Evolutionary conservation across 148 eudicot species (phyloP).

Genomic region (Polygonum maritimum): DNA sequence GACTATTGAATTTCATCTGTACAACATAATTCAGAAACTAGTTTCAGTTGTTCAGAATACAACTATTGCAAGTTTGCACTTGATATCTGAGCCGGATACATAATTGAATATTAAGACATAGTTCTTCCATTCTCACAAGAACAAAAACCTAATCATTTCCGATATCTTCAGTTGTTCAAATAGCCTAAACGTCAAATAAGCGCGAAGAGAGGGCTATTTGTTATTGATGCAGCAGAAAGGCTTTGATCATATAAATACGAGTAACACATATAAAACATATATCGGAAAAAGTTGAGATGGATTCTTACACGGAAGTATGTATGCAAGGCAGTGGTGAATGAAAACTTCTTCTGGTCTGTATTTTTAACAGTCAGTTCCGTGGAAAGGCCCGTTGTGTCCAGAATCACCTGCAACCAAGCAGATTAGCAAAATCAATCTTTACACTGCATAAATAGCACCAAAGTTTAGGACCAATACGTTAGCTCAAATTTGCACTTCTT

Average conservation of each 20-base stretch:
- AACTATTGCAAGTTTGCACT: background rate
- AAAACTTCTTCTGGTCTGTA: slow-evolving; percentile 70
- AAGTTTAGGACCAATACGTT: background rate
- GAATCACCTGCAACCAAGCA: slow-evolving; percentile 49
- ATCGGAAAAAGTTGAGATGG: background rate
- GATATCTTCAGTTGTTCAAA: too few species aligned
- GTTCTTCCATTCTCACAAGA: background rate
- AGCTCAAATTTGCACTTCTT: background rate
- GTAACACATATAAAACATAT: background rate
- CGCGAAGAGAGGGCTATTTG: background rate
- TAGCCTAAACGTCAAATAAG: background rate
- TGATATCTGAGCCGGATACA: background rate
- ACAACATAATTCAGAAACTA: background rate
- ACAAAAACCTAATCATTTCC: too few species aligned
- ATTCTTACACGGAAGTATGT: slow-evolving; percentile 79
- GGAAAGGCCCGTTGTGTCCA: slow-evolving; percentile 68
- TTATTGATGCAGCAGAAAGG: background rate
- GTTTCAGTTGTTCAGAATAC: background rate
- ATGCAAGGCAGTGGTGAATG: slow-evolving; percentile 89
- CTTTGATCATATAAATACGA: background rate
- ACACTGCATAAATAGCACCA: background rate
- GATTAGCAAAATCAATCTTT: background rate
- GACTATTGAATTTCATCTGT: background rate
- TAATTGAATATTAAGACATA: background rate
- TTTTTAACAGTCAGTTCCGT: slow-evolving; percentile 78